These are phyloP conservation scores for Penicillium simplicissimum DNA, from an alignment of 495 filamentous ascomycete species.

Conservation along the genomic window DNA sequence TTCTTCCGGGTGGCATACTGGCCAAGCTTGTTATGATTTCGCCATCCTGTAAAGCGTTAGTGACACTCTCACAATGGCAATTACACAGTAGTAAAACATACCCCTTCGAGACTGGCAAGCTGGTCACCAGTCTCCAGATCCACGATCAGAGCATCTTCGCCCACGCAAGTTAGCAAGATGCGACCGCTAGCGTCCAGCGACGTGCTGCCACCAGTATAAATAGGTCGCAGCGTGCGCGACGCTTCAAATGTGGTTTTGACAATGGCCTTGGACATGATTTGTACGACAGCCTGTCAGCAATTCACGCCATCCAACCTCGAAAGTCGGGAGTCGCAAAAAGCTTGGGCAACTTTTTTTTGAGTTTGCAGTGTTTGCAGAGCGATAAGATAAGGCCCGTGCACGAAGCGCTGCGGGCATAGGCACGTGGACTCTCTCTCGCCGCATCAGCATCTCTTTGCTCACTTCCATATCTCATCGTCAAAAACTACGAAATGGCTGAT, in stretches of 20 bases:
- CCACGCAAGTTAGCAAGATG: conserved; percentile 81
- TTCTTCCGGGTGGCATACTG: conserved; percentile 48
- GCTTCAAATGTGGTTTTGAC: conserved; percentile 86
- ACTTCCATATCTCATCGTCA: not conserved
- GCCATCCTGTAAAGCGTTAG: conserved; percentile 68
- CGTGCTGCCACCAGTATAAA: conserved; percentile 89
- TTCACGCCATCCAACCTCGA: conserved; percentile 16
- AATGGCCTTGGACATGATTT: conserved; percentile 49
- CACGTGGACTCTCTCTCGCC: conserved; percentile 8
- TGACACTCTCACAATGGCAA: not conserved
- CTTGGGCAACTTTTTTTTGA: conserved; percentile 43
- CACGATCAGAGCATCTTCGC: conserved; percentile 86
- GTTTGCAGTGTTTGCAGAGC: conserved; percentile 42
- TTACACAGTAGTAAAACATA: conserved; percentile 42
- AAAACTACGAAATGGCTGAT: not conserved
- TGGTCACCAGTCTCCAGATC: conserved; percentile 81
- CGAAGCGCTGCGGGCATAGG: not conserved
- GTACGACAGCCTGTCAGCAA: conserved; percentile 24
- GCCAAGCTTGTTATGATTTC: conserved; percentile 86
- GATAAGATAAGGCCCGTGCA: conserved; percentile 37
- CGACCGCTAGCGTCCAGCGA: conserved; percentile 79
- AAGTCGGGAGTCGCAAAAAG: conserved; percentile 27
- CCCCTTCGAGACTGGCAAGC: conserved; percentile 85
- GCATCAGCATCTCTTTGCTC: not conserved
- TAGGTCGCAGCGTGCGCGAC: conserved; percentile 78